Evolutionary conservation across 169 alveolate species (phyloP).

Genomic region (Plasmodium cynomolgi): DNA sequence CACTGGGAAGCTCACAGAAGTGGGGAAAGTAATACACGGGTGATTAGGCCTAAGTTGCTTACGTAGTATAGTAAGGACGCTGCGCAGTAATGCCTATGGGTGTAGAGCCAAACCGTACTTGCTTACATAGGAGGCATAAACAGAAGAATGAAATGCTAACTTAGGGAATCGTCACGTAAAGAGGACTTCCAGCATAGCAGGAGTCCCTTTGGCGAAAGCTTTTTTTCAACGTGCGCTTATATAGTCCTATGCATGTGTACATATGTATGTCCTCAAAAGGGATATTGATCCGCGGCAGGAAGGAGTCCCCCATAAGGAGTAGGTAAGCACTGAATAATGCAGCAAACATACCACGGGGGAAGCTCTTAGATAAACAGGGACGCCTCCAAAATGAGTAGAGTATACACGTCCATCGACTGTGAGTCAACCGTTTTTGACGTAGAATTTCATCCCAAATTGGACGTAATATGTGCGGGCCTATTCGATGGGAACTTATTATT

Average conservation of each 20-base stretch:
- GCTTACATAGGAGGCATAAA: not conserved
- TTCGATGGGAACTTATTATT: slow-evolving; percentile 60
- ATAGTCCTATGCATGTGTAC: slow-evolving; percentile 1
- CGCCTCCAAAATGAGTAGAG: slow-evolving; percentile 14
- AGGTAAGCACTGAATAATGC: not conserved
- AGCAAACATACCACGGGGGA: not conserved
- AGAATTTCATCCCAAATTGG: slow-evolving; percentile 67
- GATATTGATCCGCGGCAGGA: not conserved
- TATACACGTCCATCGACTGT: slow-evolving; percentile 24
- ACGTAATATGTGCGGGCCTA: slow-evolving; percentile 51
- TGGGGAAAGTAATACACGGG: not conserved
- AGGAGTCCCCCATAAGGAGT: not conserved
- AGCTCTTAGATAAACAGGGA: not conserved
- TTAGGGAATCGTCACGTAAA: not conserved
- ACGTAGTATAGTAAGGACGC: not conserved
- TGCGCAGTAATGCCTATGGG: not conserved
- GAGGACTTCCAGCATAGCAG: not conserved
- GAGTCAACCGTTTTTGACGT: slow-evolving; percentile 31
- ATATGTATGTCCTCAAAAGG: not conserved
- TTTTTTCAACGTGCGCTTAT: not conserved
- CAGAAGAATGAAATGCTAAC: not conserved
- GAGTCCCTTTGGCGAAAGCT: not conserved
- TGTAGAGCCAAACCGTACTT: not conserved
- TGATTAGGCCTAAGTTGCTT: not conserved
- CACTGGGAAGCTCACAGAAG: not conserved